Evolutionary conservation across 768 basidiomycete species (phyloP).

Genomic region (Lepiota brunneoincarnata): DNA sequence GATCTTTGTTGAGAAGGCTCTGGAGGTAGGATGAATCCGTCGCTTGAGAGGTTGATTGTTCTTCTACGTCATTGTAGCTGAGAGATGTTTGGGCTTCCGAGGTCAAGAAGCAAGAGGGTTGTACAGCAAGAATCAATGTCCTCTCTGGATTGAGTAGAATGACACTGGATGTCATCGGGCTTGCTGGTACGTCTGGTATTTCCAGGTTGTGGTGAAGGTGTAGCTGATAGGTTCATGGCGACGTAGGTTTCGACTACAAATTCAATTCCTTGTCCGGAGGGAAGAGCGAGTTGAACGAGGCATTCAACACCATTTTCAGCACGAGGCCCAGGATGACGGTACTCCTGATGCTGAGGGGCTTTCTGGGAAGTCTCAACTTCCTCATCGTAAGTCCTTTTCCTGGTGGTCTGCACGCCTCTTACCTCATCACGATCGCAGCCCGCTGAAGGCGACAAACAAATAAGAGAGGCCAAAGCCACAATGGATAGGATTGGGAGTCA

Average conservation of each 20-base stretch:
- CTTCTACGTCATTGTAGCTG: slow-evolving; percentile 28
- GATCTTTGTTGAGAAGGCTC: slow-evolving; percentile 55
- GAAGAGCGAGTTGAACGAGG: slow-evolving; percentile 49
- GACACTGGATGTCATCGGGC: slow-evolving; percentile 75
- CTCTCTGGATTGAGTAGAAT: slow-evolving; percentile 62
- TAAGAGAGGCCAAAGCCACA: slow-evolving; percentile 30
- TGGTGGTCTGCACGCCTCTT: not conserved
- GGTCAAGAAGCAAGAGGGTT: slow-evolving; percentile 24
- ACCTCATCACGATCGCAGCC: slow-evolving; percentile 22
- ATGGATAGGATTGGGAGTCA: slow-evolving; percentile 51
- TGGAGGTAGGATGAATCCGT: slow-evolving; percentile 33
- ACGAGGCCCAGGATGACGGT: slow-evolving; percentile 34
- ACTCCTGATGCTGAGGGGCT: slow-evolving; percentile 27
- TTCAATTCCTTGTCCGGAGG: slow-evolving; percentile 29
- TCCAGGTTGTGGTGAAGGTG: not conserved
- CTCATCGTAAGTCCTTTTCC: not conserved
- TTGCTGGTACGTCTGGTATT: slow-evolving; percentile 45
- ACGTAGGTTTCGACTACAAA: slow-evolving; percentile 32
- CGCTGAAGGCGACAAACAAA: slow-evolving; percentile 24
- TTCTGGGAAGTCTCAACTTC: slow-evolving; percentile 30
- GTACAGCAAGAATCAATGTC: slow-evolving; percentile 46
- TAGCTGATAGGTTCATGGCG: not conserved
- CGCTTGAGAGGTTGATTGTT: not conserved
- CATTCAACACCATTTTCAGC: slow-evolving; percentile 50
- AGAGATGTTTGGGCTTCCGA: slow-evolving; percentile 45